Percentiles rank a stretch among this genome's conserved stretches.
Evolutionary conservation across 305 asterid species (phyloP).

Genomic region (Coffea humblotiana): DNA sequence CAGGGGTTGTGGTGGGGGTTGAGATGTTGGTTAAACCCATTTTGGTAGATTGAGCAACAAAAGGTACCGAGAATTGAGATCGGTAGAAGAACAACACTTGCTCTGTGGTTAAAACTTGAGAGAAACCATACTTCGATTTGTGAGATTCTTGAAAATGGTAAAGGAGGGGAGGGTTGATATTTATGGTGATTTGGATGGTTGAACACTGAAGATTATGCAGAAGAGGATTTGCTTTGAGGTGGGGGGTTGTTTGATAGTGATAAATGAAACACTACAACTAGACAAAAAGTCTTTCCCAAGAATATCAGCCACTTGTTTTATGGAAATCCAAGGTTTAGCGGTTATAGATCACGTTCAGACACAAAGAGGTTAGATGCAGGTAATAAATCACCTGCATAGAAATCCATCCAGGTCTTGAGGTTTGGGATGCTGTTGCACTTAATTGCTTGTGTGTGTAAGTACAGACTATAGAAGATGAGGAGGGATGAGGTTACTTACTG

Average conservation of each 20-base stretch:
- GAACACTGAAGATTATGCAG: neutral
- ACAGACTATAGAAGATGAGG: too few species aligned
- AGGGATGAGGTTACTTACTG: neutral
- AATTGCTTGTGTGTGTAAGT: neutral
- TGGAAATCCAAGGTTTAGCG: conserved; percentile 29
- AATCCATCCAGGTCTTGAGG: neutral
- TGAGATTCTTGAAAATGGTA: conserved; percentile 1
- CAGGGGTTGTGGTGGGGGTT: conserved; percentile 42
- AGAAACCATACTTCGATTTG: neutral
- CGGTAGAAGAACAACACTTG: neutral
- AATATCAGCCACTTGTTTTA: conserved; percentile 54
- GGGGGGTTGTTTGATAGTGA: conserved; percentile 22
- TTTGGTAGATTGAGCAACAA: conserved; percentile 17
- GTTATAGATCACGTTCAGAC: conserved; percentile 1
- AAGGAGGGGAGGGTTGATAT: neutral
- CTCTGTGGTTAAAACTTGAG: conserved; percentile 13
- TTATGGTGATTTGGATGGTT: conserved; percentile 18
- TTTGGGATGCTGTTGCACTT: neutral
- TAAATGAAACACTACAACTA: conserved; percentile 20
- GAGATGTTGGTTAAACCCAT: conserved; percentile 49
- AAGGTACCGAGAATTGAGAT: neutral
- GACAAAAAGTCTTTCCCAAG: conserved; percentile 45
- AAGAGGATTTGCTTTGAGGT: conserved; percentile 10
- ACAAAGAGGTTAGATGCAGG: neutral
- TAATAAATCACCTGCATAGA: conserved; percentile 6